phyloP scores from a whole-genome alignment of 768 basidiomycete species.

The Phaeotremella skinneri region DNA sequence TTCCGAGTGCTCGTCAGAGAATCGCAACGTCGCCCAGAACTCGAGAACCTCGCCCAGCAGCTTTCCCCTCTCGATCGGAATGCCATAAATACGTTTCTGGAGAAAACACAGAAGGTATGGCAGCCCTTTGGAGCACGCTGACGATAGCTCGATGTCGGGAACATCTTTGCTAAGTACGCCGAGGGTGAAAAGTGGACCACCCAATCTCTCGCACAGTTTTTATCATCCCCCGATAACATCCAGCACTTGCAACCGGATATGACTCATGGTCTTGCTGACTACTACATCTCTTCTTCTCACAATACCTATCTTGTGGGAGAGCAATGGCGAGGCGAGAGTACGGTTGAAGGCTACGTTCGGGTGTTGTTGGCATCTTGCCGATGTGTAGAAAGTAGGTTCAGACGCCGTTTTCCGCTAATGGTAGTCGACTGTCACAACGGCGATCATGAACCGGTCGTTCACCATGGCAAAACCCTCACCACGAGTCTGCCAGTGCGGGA shows the following conservation, averaged over 20 bases:
- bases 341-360: constrained; percentile 88
- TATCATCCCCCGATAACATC: constrained; percentile 76
- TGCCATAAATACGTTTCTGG: constrained; percentile 60
- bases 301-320: constrained; percentile 58
- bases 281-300: constrained; percentile 84
- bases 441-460: constrained; percentile 76
- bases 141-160: constrained; percentile 44
- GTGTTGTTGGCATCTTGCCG: constrained; percentile 84
- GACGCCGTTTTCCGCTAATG: constrained; percentile 9
- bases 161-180: constrained; percentile 55
- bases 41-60: constrained; percentile 64
- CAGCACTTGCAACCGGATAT: constrained; percentile 70
- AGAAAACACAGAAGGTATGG: constrained; percentile 58
- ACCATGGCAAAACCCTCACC: constrained; percentile 85
- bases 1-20: constrained; percentile 80
- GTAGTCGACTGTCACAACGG: constrained; percentile 92
- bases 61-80: constrained; percentile 52
- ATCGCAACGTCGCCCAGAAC: constrained; percentile 78
- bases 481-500: constrained; percentile 76
- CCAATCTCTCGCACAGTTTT: constrained; percentile 72
- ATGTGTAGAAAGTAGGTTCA: constrained; percentile 79
- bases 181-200: constrained; percentile 54
- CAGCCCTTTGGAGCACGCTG: background rate
- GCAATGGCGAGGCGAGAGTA: constrained; percentile 71
- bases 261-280: constrained; percentile 81